A percentile compares a stretch with the other conserved stretches of the same genome.
phyloP scores from a whole-genome alignment of 495 filamentous ascomycete genomes.

The Aspergillus bertholletiae region DNA sequence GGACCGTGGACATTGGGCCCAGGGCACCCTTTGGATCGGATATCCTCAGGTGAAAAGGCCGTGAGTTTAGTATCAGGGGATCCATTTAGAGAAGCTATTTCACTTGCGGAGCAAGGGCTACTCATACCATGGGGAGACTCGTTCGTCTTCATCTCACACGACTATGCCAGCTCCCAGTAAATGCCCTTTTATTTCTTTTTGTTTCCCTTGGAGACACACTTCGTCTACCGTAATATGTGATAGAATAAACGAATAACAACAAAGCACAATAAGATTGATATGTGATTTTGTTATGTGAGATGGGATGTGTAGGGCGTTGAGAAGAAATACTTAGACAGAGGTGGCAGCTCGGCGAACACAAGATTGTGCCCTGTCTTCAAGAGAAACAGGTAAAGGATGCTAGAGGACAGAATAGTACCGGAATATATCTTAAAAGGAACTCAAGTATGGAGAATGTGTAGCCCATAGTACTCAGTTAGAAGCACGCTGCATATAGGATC shows the following conservation, averaged over 20 bases:
- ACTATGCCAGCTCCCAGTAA: background rate
- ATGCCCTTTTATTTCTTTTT: background rate
- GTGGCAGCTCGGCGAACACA: background rate
- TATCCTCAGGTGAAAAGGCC: constrained; percentile 60
- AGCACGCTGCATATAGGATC: constrained; percentile 1
- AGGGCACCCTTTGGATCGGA: constrained; percentile 16
- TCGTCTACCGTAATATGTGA: background rate
- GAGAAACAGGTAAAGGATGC: background rate
- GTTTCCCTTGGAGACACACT: background rate
- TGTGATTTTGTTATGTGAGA: background rate
- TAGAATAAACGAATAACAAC: background rate
- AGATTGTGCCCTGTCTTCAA: background rate
- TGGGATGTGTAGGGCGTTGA: background rate
- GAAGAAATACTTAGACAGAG: background rate
- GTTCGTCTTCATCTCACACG: constrained; percentile 20
- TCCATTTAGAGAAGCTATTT: constrained; percentile 50
- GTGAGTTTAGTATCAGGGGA: constrained; percentile 63
- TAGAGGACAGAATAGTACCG: background rate
- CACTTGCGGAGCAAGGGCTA: constrained; percentile 59
- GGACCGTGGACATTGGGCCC: constrained; percentile 10
- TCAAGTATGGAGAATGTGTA: background rate
- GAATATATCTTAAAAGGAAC: background rate
- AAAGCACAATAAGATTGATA: background rate
- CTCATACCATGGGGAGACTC: constrained; percentile 25
- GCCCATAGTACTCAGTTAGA: background rate